A percentile compares a stretch with the other conserved stretches of the same genome.
Evolutionary conservation across 192 early-diverging fungal species (phyloP).

Genomic region (Coemansia sp.): DNA sequence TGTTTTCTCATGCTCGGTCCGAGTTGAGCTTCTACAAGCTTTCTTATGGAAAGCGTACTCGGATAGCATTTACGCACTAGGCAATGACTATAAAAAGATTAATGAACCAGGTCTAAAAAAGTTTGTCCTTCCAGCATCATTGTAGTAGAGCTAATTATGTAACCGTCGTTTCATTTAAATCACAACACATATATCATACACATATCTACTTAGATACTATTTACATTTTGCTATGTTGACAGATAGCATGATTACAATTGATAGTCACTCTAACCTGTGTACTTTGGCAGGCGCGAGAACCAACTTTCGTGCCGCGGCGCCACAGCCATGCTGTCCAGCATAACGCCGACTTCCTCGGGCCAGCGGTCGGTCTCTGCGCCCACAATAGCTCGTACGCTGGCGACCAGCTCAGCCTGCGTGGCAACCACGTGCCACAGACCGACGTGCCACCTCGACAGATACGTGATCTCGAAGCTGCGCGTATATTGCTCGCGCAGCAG

Average conservation of each 20-base stretch:
- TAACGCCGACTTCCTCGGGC: slow-evolving; percentile 39
- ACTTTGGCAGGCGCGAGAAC: slow-evolving; percentile 43
- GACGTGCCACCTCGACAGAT: slow-evolving; percentile 32
- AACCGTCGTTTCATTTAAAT: no score
- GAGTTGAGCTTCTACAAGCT: no score
- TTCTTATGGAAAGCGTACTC: no score
- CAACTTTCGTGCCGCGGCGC: slow-evolving; percentile 22
- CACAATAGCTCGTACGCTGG: slow-evolving; percentile 30
- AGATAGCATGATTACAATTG: no score
- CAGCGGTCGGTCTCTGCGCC: slow-evolving; percentile 39
- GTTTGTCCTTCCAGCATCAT: no score
- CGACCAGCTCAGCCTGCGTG: slow-evolving; percentile 28
- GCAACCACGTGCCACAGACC: slow-evolving; percentile 43
- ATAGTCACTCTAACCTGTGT: background rate
- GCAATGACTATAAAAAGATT: background rate
- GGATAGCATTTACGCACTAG: no score
- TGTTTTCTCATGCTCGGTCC: no score
- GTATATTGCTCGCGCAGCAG: slow-evolving; percentile 19
- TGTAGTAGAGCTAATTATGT: no score
- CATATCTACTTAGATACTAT: background rate
- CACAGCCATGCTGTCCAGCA: slow-evolving; percentile 33
- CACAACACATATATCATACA: slow-evolving; percentile 39
- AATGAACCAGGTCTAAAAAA: background rate
- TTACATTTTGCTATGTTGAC: background rate
- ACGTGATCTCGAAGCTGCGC: slow-evolving; percentile 36